phyloP scores from a whole-genome alignment of 2,329 filamentous ascomycete genomes.

The Dactylonectria estremocensis region DNA sequence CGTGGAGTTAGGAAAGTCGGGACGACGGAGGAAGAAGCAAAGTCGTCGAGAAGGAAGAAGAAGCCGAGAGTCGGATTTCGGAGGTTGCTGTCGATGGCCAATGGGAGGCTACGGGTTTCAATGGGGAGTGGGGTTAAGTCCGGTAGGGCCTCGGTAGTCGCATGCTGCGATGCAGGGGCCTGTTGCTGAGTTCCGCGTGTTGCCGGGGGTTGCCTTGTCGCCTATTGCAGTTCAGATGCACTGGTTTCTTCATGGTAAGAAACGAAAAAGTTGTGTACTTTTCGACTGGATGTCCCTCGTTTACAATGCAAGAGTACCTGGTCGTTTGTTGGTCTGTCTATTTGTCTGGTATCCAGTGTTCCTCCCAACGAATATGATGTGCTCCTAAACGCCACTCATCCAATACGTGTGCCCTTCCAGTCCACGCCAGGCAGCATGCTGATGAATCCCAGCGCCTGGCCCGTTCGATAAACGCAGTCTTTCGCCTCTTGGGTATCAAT shows the following conservation, averaged over 20 bases:
- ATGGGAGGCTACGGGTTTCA: constrained; percentile 48
- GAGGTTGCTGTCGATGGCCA: constrained; percentile 42
- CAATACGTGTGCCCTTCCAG: too few relatives aligned
- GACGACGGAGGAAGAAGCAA: constrained; percentile 35
- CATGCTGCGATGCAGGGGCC: constrained; percentile 19
- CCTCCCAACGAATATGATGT: not conserved
- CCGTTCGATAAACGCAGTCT: too few relatives aligned
- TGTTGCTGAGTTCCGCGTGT: not conserved
- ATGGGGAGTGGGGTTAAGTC: constrained; percentile 32
- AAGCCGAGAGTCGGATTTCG: constrained; percentile 45
- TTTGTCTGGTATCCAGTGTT: not conserved
- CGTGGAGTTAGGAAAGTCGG: constrained; percentile 35
- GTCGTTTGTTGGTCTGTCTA: not conserved
- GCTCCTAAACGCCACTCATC: constrained; percentile 11
- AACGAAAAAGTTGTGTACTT: too few relatives aligned
- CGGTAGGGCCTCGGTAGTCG: constrained; percentile 41
- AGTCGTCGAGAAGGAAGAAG: constrained; percentile 26
- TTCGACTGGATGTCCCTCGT: too few relatives aligned
- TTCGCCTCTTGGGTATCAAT: too few relatives aligned
- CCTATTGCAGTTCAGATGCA: too few relatives aligned
- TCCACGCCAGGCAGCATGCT: too few relatives aligned
- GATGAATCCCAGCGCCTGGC: too few relatives aligned
- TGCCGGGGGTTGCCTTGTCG: constrained; percentile 4
- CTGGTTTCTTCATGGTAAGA: not conserved
- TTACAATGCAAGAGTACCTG: not conserved